These are phyloP conservation scores for Cudoniella acicularis DNA, from an alignment of 495 filamentous ascomycete species.

Conservation along the genomic window DNA sequence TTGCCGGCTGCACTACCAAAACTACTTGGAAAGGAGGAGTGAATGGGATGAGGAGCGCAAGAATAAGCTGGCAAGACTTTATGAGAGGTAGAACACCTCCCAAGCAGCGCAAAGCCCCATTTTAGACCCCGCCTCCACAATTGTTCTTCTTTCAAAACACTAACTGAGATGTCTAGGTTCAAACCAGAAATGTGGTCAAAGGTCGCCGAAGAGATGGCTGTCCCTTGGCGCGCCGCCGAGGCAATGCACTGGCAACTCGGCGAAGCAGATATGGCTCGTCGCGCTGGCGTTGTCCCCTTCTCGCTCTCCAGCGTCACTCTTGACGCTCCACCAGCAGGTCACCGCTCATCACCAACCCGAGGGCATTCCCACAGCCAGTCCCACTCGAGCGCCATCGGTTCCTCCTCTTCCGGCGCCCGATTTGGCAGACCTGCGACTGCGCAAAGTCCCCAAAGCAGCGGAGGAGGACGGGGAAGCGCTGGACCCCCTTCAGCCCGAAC, in stretches of 20 bases:
- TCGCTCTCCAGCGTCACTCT: constrained; percentile 59
- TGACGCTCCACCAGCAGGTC: constrained; percentile 38
- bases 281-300: constrained; percentile 82
- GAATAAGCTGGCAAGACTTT: constrained; percentile 89
- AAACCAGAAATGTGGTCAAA: constrained; percentile 97
- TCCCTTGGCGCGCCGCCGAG: constrained; percentile 94
- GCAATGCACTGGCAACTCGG: constrained; percentile 98
- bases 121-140: neutral
- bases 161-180: constrained; percentile 56
- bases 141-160: constrained; percentile 1
- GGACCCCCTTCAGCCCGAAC: constrained; percentile 55
- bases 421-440: constrained; percentile 16
- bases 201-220: constrained; percentile 89
- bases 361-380: constrained; percentile 43
- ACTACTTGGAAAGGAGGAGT: constrained; percentile 85
- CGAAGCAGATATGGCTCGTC: constrained; percentile 85
- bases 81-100: constrained; percentile 70
- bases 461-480: constrained; percentile 31
- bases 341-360: constrained; percentile 32
- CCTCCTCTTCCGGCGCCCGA: constrained; percentile 19
- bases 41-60: constrained; percentile 98
- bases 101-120: neutral
- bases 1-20: constrained; percentile 94
- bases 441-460: constrained; percentile 7
- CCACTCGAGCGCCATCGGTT: constrained; percentile 33